Evolutionary conservation across 2,329 filamentous ascomycete genomes (phyloP).

Genomic region (Paracorniculantispora psalliotae): DNA sequence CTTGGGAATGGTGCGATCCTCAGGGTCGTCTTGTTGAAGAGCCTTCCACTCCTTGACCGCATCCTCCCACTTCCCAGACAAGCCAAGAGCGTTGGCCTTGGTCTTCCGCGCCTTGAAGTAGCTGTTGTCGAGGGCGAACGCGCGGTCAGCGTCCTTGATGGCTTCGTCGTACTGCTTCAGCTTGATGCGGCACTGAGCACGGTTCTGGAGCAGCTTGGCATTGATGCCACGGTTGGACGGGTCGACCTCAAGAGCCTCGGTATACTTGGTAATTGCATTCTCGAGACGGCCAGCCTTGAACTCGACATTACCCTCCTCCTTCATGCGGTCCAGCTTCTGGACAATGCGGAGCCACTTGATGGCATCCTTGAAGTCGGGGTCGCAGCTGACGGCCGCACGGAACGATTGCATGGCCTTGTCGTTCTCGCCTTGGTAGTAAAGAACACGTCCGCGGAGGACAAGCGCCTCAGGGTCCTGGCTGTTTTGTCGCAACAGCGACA

Average conservation of each 20-base stretch:
- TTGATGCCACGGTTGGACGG: conserved; percentile 87
- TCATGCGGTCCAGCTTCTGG: conserved; percentile 87
- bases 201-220: conserved; percentile 90
- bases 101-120: conserved; percentile 93
- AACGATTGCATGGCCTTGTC: conserved; percentile 92
- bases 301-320: conserved; percentile 84
- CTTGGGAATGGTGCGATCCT: conserved; percentile 72
- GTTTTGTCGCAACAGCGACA: conserved; percentile 79
- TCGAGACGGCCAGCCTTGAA: conserved; percentile 84
- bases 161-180: conserved; percentile 80
- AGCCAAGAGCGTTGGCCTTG: conserved; percentile 82
- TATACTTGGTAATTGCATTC: conserved; percentile 79
- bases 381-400: conserved; percentile 80
- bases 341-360: conserved; percentile 85
- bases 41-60: conserved; percentile 84
- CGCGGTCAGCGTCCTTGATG: conserved; percentile 79
- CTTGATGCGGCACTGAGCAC: conserved; percentile 77
- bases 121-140: conserved; percentile 72
- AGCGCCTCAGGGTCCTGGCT: conserved; percentile 90
- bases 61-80: conserved; percentile 86
- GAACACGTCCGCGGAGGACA: conserved; percentile 77
- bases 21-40: conserved; percentile 75
- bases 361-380: conserved; percentile 85
- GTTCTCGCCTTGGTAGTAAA: conserved; percentile 91
- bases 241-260: conserved; percentile 77